These are phyloP conservation scores for Colletotrichum truncatum DNA, from an alignment of 2,329 filamentous ascomycete species.

Conservation along the genomic window DNA sequence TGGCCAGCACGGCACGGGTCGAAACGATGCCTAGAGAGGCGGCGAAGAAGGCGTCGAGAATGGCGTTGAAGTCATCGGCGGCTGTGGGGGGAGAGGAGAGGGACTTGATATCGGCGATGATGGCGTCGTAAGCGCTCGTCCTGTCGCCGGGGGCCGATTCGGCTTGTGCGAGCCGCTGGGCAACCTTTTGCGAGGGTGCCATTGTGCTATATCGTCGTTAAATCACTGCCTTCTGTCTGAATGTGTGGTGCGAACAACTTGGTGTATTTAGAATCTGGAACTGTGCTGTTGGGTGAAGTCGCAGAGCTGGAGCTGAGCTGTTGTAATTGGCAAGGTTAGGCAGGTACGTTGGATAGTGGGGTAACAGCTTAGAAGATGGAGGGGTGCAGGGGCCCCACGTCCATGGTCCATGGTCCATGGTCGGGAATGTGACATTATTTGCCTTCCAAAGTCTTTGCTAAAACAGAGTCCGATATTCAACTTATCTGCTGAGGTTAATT, in stretches of 20 bases:
- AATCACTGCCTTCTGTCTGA: neutral
- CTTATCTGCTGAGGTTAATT: no score
- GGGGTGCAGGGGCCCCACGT: conserved; percentile 6
- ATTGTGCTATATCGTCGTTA: conserved; percentile 34
- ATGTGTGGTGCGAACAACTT: neutral
- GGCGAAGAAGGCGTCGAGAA: conserved; percentile 72
- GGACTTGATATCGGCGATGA: conserved; percentile 54
- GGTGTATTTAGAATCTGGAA: neutral
- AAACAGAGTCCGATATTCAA: no score
- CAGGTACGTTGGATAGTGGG: conserved; percentile 35
- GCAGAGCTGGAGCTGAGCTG: conserved; percentile 13
- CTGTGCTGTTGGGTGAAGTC: neutral
- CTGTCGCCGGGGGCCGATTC: conserved; percentile 50
- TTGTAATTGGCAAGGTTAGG: conserved; percentile 24
- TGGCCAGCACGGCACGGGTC: conserved; percentile 74
- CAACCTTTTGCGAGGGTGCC: conserved; percentile 50
- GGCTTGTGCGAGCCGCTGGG: conserved; percentile 52
- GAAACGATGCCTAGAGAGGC: conserved; percentile 80
- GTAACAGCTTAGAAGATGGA: conserved; percentile 18
- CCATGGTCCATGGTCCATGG: neutral
- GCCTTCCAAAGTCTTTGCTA: no score
- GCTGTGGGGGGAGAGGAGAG: conserved; percentile 50
- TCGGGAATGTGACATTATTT: no score
- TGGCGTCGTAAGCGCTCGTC: conserved; percentile 53
- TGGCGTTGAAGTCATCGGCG: conserved; percentile 70